These are phyloP conservation scores for Puccinia triticina DNA, from an alignment of 1,284 basidiomycete species.

Conservation along the genomic window DNA sequence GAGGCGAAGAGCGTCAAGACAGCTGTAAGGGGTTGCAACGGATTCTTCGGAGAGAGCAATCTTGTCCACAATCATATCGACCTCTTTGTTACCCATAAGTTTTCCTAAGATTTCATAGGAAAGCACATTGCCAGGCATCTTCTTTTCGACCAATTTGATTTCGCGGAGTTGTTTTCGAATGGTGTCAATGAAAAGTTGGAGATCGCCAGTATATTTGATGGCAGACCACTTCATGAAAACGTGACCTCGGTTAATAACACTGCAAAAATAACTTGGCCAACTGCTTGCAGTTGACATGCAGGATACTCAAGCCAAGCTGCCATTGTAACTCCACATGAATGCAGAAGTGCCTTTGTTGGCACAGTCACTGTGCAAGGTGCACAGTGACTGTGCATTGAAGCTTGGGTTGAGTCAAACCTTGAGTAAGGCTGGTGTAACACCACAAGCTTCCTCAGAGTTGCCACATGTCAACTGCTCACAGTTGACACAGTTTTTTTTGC, in stretches of 20 bases:
- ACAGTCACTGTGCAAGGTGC: too few species aligned
- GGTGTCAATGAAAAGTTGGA: background rate
- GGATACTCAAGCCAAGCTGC: too few species aligned
- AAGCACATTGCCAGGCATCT: background rate
- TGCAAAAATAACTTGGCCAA: too few species aligned
- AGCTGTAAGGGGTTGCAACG: background rate
- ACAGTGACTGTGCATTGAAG: too few species aligned
- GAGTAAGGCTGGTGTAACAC: too few species aligned
- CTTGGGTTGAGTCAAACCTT: too few species aligned
- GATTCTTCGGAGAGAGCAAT: background rate
- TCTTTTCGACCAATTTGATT: background rate
- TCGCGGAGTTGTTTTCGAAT: background rate
- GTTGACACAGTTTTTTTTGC: too few species aligned
- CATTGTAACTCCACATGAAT: too few species aligned
- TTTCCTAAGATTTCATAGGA: background rate
- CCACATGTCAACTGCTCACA: too few species aligned
- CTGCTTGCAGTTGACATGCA: too few species aligned
- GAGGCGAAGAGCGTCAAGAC: background rate
- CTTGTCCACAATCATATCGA: background rate
- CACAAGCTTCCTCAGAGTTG: too few species aligned
- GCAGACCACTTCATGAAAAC: background rate
- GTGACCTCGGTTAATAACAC: background rate
- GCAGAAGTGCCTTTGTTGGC: too few species aligned
- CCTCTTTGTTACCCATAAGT: background rate
- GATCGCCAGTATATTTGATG: background rate